Base-by-base conservation (phyloP, 169 alveolate species). In the Ichthyophthirius multifiliis region DNA sequence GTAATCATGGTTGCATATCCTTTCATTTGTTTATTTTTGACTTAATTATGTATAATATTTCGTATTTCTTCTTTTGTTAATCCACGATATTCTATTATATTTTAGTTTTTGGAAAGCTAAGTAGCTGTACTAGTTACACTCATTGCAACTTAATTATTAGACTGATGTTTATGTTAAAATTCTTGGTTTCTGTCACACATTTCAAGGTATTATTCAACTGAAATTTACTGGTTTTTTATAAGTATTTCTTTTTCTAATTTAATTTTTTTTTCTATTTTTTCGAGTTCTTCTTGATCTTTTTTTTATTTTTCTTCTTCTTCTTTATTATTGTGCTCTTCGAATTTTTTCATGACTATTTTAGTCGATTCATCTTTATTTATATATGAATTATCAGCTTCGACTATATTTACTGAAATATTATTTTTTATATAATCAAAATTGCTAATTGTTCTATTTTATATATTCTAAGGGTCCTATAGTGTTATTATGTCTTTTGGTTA, bases 61-160 rank as follows among this genome's bases (percentile, higher is more conserved):
- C 92, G 75, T 2, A 92, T 83, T 81, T 92, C 96, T 18, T 83
- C 65, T 35, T 86, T 89, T n/a, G 88, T 71, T n/a, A 90, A 74
- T 16, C 71, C 45, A 83, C 95, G 76, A 23, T 35, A 65, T 39
- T 73, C 71, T 48, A 74, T 55, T 65, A 18, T 55, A 10, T 16
- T 39, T 55, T 55, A 55, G 23, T 63, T 30, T 30, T 76, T 84
- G n/a, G 86, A 67, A 15, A 35, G 62, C 9, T 73, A 31, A 62
- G 85, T 76, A 5, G 87, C 82, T 15, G 92, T 82, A 45, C 83
- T 76, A 1, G 88, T 64, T 12, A 81, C 86, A 67, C 82, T 67
- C 44, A 82, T 84, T 27, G 89, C 82, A 47, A 83, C 81, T 64
- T 74, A 48, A 31, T 83, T 87, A n/a, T 86, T 78, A n/a, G 92